Conservation (phyloP, 2,329 filamentous ascomycete species). For the Ilyonectria robusta region DNA sequence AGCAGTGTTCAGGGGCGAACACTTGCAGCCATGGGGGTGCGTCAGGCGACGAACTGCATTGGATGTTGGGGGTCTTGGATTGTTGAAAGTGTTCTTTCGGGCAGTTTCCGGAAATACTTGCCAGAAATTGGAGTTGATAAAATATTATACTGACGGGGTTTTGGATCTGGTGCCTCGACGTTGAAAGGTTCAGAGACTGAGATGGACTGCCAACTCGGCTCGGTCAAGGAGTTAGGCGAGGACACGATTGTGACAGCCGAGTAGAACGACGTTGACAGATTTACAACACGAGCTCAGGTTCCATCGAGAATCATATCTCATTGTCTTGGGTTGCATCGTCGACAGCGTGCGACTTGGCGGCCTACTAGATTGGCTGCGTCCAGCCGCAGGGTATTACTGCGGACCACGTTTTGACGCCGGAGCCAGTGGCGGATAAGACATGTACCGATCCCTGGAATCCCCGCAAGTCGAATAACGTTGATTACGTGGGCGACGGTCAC, state of each 20-base stretch:
- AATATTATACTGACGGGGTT: background rate
- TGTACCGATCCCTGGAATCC: background rate
- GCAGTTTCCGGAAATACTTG: background rate
- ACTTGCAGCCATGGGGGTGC: background rate
- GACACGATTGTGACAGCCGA: background rate
- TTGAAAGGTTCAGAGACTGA: background rate
- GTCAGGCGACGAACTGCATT: background rate
- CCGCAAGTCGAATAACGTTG: conserved; percentile 9
- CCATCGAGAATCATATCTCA: background rate
- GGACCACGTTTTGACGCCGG: background rate
- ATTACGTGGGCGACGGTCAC: conserved; percentile 3
- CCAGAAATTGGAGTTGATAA: background rate
- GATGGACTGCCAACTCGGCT: background rate
- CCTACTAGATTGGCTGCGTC: background rate
- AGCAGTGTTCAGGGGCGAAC: conserved; percentile 6
- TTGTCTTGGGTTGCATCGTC: background rate
- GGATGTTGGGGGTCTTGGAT: conserved; percentile 1
- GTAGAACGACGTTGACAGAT: background rate
- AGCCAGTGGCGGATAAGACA: background rate
- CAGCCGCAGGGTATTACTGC: background rate
- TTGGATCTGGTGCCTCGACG: background rate
- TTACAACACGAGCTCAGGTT: background rate
- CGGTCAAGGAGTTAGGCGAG: background rate
- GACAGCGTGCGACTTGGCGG: background rate
- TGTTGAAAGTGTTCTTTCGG: background rate